Base-by-base conservation (phyloP, 2,329 filamentous ascomycete genomes). In the Cercospora sesami region DNA sequence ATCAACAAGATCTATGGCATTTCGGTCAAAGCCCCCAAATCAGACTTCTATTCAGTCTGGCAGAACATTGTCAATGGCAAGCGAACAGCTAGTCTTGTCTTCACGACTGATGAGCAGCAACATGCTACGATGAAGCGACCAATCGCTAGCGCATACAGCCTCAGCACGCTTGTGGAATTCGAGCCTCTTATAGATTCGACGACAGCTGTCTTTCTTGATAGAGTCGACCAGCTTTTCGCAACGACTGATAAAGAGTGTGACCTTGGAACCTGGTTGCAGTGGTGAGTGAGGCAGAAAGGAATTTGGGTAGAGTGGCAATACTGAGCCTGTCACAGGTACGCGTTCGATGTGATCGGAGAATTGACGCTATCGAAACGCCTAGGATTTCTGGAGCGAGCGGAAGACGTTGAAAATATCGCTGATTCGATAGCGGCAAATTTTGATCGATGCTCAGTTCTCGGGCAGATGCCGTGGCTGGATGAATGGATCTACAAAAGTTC, bases 171-270 rank as follows among this genome's bases (percentile, higher is more conserved):
- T 6, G 87, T 93, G 10, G 88, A 91, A 74, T 93, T 92, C 73
- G 91, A 94, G 75, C 90, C 91, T 0, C 88, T 91, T 42, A 90
- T 94, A 53, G 90, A 91, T 75, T 89, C 88, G 66, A 92, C 89
- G 0, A 89, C 90, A 0, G 86, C 86, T 69, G 79, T 91, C 3
- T 93, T 93, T 75, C 69, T 74, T 10, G 66, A 63, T 7, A 65
- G 70, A 51, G 60, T 76, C 31, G 68, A 80, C 58, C 69, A 73
- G 28, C 36, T 72, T 5, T 84, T 80, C 66, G 79, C 79, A 4
- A 73, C 71, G 6, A 79, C 79, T 1, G 77, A 79, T 16, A 72
- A 73, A 21, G 77, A 79, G 16, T 90, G 88, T 73, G 86, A 91
- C 75, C 89, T 91, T 53, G 86, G 87, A 2, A 82, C 84, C 59